phyloP scores from a whole-genome alignment of 768 basidiomycete genomes.

The Podaxis sp. region DNA sequence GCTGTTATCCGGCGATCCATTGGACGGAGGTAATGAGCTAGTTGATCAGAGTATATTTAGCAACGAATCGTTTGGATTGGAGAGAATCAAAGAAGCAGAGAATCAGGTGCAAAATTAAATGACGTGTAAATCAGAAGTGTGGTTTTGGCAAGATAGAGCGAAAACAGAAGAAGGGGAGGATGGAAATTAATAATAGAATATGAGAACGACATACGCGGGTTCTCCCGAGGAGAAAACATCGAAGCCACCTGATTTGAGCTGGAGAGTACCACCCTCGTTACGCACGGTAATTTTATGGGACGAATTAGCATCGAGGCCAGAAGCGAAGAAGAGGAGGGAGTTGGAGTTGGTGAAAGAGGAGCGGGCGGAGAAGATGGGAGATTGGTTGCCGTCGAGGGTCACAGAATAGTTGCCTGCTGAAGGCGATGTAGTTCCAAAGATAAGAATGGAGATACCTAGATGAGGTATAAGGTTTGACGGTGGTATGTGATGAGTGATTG shows the following conservation, averaged over 20 bases:
- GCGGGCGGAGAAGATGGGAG: slow-evolving; percentile 45
- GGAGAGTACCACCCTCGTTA: slow-evolving; percentile 58
- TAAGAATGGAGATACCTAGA: slow-evolving; percentile 59
- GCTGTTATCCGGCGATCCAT: slow-evolving; percentile 5
- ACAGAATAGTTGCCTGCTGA: slow-evolving; percentile 60
- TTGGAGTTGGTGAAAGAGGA: slow-evolving; percentile 53
- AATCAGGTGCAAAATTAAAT: slow-evolving; percentile 4
- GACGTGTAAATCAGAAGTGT: slow-evolving; percentile 4
- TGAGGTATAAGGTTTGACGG: background rate
- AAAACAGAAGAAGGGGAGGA: slow-evolving; percentile 22
- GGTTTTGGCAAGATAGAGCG: slow-evolving; percentile 7
- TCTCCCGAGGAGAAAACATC: slow-evolving; percentile 39
- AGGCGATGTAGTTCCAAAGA: slow-evolving; percentile 62
- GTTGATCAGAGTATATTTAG: slow-evolving; percentile 2
- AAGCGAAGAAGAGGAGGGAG: slow-evolving; percentile 62
- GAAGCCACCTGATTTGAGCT: slow-evolving; percentile 50
- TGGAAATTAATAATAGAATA: background rate
- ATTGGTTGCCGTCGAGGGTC: slow-evolving; percentile 36
- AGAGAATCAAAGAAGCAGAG: background rate
- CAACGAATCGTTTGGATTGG: background rate
- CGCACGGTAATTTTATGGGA: slow-evolving; percentile 52
- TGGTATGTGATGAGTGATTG: background rate
- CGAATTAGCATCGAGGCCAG: slow-evolving; percentile 51
- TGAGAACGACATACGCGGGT: slow-evolving; percentile 21
- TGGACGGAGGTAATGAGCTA: slow-evolving; percentile 14